Evolutionary conservation across 169 alveolate species (phyloP), one percentile per base, ranked within the genome.

Genomic region (Plasmodium gallinaceum): DNA sequence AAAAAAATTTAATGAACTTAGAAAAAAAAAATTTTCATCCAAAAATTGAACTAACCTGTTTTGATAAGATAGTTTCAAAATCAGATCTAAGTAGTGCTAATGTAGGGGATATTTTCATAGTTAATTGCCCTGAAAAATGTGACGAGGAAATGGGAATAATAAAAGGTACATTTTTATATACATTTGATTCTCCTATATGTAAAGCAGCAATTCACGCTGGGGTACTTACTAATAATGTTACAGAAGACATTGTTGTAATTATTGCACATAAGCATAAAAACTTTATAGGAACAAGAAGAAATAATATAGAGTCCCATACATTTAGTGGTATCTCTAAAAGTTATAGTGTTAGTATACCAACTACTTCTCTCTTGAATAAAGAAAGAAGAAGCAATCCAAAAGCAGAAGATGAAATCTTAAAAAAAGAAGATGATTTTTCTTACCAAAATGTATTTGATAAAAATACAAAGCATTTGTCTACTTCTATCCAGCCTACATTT

Each of bases 121-220:
- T 68, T 45, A 66, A 65, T 66, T 88, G 92, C 9, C 92, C 92
- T n/a, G 88, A 74, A 66, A 75, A 75, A 9, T 78, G 89, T 88
- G 78, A 88, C 32, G 88, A 88, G 66, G 88, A 72, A 65, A 32
- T 57, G 20, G 92, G 95, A 0, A 32, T 83, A 2, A 16, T 96
- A 9, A 95, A 94, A 71, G 98, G 98, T 46, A 95, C 97, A 16
- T 95, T 86, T 74, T 83, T 96, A 37, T 96, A 96, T 83, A 95
- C 98, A 9, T 96, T 93, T 20, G 98, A 96, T 64, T 95, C 97
- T 10, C 92, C 96, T 88, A 96, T 96, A 20, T 96, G 98, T 91
- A 95, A 96, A 88, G 97, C 98, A 7, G 98, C 98, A n/a, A 94
- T 95, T 54, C 98, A 96, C 58, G 94, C 97, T 43, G 98, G 98